These are phyloP conservation scores for Silene uniflora DNA, from an alignment of 148 eudicot species.

Conservation along the genomic window DNA sequence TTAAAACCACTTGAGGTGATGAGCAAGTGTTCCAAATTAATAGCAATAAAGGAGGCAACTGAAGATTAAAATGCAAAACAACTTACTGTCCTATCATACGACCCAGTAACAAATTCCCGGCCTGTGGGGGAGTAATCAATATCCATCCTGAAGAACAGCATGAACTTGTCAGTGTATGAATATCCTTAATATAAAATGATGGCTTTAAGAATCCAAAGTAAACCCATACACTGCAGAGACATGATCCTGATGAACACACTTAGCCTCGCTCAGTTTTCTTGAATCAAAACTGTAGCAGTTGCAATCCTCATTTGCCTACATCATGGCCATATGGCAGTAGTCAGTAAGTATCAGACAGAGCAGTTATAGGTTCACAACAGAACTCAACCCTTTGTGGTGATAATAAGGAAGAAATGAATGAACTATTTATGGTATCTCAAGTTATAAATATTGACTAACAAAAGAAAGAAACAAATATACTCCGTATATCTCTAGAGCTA, in stretches of 20 bases:
- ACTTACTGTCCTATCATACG: constrained; percentile 94
- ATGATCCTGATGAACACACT: constrained; percentile 93
- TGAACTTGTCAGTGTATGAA: background rate
- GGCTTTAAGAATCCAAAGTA: background rate
- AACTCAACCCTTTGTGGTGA: background rate
- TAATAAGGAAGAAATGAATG: background rate
- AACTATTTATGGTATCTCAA: too few species aligned
- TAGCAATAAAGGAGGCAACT: background rate
- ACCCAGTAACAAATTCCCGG: constrained; percentile 97
- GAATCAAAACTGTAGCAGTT: constrained; percentile 90
- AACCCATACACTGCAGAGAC: constrained; percentile 90
- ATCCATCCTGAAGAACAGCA: constrained; percentile 64
- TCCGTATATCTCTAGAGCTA: too few species aligned
- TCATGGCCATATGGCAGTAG: constrained; percentile 16
- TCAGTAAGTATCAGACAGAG: background rate
- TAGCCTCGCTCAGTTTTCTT: constrained; percentile 78
- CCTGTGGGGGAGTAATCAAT: constrained; percentile 99
- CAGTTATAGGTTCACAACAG: background rate
- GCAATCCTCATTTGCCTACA: constrained; percentile 94
- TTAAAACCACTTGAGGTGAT: constrained; percentile 1
- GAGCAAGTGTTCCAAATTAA: background rate
- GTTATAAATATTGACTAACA: too few species aligned
- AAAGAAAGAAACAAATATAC: too few species aligned
- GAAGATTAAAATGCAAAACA: background rate
- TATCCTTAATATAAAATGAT: background rate